Percentiles rank a stretch among this genome's conserved stretches.
Evolutionary conservation across 495 filamentous ascomycete genomes (phyloP).

Genomic region (Penicillium canariense): DNA sequence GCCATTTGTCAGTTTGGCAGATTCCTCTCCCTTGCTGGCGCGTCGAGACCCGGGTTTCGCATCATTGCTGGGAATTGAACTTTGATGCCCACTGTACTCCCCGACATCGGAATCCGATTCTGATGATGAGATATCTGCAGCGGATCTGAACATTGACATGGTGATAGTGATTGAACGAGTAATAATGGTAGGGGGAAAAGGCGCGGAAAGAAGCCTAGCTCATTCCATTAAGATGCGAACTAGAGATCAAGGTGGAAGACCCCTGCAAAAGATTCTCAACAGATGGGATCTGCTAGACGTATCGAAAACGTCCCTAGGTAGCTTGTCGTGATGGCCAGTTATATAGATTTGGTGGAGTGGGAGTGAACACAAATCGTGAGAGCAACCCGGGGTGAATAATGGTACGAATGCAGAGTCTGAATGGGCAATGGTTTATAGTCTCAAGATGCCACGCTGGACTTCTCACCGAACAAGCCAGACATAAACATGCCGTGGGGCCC

Average conservation of each 20-base stretch:
- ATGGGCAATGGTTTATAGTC: not conserved
- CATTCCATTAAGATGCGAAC: constrained; percentile 1
- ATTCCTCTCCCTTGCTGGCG: constrained; percentile 6
- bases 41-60: constrained; percentile 1
- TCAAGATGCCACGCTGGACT: constrained; percentile 15
- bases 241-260: not conserved
- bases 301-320: not conserved
- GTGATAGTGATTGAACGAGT: constrained; percentile 5
- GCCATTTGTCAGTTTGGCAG: not conserved
- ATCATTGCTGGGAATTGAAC: constrained; percentile 2
- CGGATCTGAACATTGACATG: constrained; percentile 48
- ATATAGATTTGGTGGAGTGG: constrained; percentile 4
- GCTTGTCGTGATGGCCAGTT: not conserved
- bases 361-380: not conserved
- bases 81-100: constrained; percentile 14
- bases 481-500: constrained; percentile 16
- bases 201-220: not conserved
- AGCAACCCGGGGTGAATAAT: not conserved
- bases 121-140: constrained; percentile 42
- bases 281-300: not conserved
- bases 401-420: not conserved
- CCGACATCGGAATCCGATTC: constrained; percentile 29
- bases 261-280: not conserved
- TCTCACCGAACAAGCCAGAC: constrained; percentile 5
- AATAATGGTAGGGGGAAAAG: not conserved